A percentile compares a stretch with the other conserved stretches of the same genome.
phyloP scores from a whole-genome alignment of 495 filamentous ascomycete genomes.

The Trichoderma gamsii region DNA sequence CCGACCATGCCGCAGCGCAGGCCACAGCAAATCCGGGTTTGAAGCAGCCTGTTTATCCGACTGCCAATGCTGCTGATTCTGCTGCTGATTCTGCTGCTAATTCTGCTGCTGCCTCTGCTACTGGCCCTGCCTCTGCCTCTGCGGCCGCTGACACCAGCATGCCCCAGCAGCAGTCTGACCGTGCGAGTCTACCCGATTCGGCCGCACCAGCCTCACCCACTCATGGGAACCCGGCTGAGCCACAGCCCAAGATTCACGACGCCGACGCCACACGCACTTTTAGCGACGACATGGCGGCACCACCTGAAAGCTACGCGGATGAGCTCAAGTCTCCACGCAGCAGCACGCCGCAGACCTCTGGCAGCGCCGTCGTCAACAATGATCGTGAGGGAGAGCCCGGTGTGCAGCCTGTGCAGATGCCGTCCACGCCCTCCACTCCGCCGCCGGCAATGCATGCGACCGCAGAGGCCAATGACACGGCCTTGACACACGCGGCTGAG shows the following conservation, averaged over 20 bases:
- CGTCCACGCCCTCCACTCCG: background rate
- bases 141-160: background rate
- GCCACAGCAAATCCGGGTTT: background rate
- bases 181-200: background rate
- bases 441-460: background rate
- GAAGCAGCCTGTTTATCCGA: background rate
- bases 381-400: too few species aligned
- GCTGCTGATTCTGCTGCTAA: background rate
- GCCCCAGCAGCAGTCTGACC: background rate
- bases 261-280: background rate
- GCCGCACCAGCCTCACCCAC: background rate
- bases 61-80: background rate
- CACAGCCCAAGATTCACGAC: background rate
- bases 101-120: background rate
- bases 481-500: background rate
- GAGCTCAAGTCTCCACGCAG: background rate
- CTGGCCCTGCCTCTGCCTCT: background rate
- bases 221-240: background rate
- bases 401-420: background rate
- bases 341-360: too few species aligned
- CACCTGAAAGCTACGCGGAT: background rate
- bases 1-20: slow-evolving; percentile 16
- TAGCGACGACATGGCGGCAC: background rate
- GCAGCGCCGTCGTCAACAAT: too few species aligned
- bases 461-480: background rate